Evolutionary conservation across 768 basidiomycete species (phyloP), one percentile per base, ranked within the genome.

Genomic region (Candolleomyces efflorescens): DNA sequence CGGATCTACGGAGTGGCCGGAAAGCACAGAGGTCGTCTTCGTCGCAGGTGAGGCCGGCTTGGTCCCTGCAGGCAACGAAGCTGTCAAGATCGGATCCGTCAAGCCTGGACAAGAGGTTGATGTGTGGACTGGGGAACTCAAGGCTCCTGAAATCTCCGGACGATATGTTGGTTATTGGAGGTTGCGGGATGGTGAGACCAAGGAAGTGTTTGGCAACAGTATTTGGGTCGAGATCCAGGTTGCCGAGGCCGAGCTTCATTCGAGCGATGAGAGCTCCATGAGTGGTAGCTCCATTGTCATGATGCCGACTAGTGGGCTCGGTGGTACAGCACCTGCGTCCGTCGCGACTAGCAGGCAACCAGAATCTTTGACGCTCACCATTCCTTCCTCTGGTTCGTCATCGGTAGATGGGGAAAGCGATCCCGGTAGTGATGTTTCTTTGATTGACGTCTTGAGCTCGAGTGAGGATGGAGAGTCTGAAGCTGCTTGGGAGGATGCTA

Each of bases 161-260:
- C 78, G 81, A 54, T 92, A 91, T 70, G 81, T 86, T 55, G 81
- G 87, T 52, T 91, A 89, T 64, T 94, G 90, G 89, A 77, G 85
- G 44, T 68, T 94, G 57, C 81, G 72, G 58, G 84, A 89, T 63
- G 80, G 78, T 5, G 64, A 75, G 17, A 37, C 26, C 36, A 83
- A 81, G 1, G 76, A 76, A 43, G 67, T 82, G 46, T 94, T 94
- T 63, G 91, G 89, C 23, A 75, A 86, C 54, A 86, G 80, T 57
- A 76, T 93, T 18, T 92, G 90, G 89, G 82, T 89, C 23, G 89
- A 91, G 90, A 26, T 10, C 56, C 90, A 89, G 58, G 85, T 92
- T 67, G 81, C 78, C 54, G 89, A 92, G n/a, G 75, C 75, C 13
- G 86, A 89, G 64, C 69, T 71, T 23, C 69, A 72, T 23, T 67